Conservation (phyloP, 2,329 filamentous ascomycete species). For the Neofusicoccum parvum region DNA sequence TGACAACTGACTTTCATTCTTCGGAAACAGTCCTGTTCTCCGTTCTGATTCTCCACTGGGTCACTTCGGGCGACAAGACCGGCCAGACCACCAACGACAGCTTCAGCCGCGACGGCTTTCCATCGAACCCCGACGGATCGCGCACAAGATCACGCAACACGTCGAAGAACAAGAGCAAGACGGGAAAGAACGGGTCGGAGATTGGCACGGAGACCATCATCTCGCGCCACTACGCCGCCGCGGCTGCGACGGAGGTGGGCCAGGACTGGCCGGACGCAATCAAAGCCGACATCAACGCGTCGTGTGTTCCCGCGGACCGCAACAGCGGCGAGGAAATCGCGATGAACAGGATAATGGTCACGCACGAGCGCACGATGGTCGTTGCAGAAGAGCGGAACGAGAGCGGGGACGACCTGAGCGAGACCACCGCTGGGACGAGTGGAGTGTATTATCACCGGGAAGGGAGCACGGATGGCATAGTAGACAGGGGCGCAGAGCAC, state of each 20-base stretch:
- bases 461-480: background rate
- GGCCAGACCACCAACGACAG: constrained; percentile 1
- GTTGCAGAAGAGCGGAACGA: background rate
- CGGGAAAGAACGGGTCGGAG: background rate
- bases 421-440: background rate
- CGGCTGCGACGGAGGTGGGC: background rate
- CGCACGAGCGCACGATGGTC: background rate
- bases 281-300: constrained; percentile 8
- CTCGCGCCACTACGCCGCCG: background rate
- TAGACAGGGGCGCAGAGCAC: background rate
- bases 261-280: background rate
- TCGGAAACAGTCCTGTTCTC: constrained; percentile 1
- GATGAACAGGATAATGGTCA: constrained; percentile 16
- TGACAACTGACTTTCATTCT: background rate
- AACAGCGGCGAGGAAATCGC: background rate
- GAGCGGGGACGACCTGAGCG: background rate
- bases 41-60: constrained; percentile 14
- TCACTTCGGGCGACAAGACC: constrained; percentile 2
- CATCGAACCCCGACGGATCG: background rate
- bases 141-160: background rate
- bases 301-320: background rate
- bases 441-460: background rate
- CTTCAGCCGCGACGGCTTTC: background rate
- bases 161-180: background rate
- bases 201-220: background rate